A percentile compares a stretch with the other conserved stretches of the same genome.
Evolutionary conservation across 2,329 filamentous ascomycete species (phyloP).

Genomic region (Aspergillus candidus): DNA sequence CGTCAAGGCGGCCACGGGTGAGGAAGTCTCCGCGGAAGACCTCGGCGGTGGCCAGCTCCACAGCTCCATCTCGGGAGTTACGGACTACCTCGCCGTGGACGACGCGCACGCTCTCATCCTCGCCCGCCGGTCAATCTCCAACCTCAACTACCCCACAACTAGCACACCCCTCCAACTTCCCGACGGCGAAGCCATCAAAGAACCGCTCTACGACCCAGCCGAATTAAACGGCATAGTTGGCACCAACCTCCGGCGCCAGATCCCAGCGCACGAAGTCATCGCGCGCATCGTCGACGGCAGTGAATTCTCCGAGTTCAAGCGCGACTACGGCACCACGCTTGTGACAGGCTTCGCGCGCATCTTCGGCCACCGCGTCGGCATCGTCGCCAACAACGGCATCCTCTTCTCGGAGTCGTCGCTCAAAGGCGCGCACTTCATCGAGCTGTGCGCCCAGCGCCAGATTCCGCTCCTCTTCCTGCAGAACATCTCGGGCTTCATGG

Average conservation of each 20-base stretch:
- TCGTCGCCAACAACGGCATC: slow-evolving; percentile 94
- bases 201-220: slow-evolving; percentile 71
- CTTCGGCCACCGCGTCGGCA: slow-evolving; percentile 83
- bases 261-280: slow-evolving; percentile 85
- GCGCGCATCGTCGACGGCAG: slow-evolving; percentile 87
- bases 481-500: slow-evolving; percentile 98
- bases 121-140: slow-evolving; percentile 73
- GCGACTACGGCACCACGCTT: slow-evolving; percentile 78
- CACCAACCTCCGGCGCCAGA: slow-evolving; percentile 78
- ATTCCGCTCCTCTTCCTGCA: slow-evolving; percentile 91
- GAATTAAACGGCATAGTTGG: slow-evolving; percentile 86
- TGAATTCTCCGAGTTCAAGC: slow-evolving; percentile 91
- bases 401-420: slow-evolving; percentile 82
- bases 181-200: slow-evolving; percentile 47
- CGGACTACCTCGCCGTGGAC: slow-evolving; percentile 90
- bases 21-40: slow-evolving; percentile 84
- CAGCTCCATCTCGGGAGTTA: slow-evolving; percentile 83
- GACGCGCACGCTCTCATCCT: slow-evolving; percentile 87
- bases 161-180: slow-evolving; percentile 20
- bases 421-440: slow-evolving; percentile 95
- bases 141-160: slow-evolving; percentile 76
- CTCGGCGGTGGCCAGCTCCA: slow-evolving; percentile 87
- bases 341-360: slow-evolving; percentile 89
- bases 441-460: slow-evolving; percentile 83
- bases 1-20: slow-evolving; percentile 92